These are phyloP conservation scores for Neonectria coccinea DNA, from an alignment of 2,329 filamentous ascomycete genomes.

Conservation along the genomic window DNA sequence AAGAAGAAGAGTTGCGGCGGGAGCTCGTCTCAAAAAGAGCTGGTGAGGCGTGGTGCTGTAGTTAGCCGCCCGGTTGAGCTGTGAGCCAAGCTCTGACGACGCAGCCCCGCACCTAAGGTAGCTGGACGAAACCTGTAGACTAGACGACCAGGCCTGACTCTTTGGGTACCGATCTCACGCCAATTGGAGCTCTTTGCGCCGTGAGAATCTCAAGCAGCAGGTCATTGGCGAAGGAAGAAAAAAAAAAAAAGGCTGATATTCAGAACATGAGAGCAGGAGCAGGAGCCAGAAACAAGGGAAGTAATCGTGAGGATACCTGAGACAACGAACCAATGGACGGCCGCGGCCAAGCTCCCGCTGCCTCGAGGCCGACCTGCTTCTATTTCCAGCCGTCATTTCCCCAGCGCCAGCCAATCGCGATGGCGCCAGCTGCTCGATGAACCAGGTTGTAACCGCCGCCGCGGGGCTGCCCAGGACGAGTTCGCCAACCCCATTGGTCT, in stretches of 20 bases:
- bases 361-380: conserved; percentile 4
- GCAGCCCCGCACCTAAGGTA: conserved; percentile 25
- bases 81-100: conserved; percentile 24
- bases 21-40: conserved; percentile 15
- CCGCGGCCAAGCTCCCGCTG: conserved; percentile 22
- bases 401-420: conserved; percentile 9
- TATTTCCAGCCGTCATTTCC: conserved; percentile 7
- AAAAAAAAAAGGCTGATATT: neutral
- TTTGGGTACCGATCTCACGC: neutral
- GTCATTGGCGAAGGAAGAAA: neutral
- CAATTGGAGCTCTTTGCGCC: conserved; percentile 4
- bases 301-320: neutral
- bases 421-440: neutral
- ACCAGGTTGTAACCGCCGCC: conserved; percentile 25
- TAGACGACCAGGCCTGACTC: neutral
- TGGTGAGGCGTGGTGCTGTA: conserved; percentile 21
- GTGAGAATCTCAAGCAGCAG: conserved; percentile 3
- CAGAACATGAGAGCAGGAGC: neutral
- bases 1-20: conserved; percentile 11
- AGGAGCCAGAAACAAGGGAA: neutral
- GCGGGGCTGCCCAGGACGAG: conserved; percentile 16
- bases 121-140: neutral
- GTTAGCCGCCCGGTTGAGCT: conserved; percentile 26
- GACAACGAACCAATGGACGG: conserved; percentile 8
- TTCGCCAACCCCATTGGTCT: conserved; percentile 16